Base-by-base conservation (phyloP, 495 filamentous ascomycete genomes). In the Aspergillus indologenus region DNA sequence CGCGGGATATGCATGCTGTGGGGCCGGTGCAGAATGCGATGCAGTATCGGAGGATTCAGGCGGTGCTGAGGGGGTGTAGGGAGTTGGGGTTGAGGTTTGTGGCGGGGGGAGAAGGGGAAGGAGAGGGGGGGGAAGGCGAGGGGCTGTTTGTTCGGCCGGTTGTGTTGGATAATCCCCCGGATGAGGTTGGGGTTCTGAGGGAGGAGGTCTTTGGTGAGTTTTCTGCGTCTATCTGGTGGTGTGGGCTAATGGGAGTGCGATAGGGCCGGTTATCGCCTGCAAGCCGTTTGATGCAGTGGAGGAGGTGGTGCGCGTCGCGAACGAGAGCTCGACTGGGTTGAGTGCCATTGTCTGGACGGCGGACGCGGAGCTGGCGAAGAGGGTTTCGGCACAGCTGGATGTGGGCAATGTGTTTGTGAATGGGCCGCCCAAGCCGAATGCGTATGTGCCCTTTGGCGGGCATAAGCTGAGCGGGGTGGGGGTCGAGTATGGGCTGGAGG, bases 321-420 rank as follows among this genome's bases (percentile, higher is more conserved):
- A 96, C 67, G 84, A 90, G 66, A 91, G 88, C 1, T 87, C 84
- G 0, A 95, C 94, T 62, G 92, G 92, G 1, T 81, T 97, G 17
- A 91, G 90, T 23, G 84, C 84, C 23, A 88, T 91, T 0, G 71
- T 96, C 0, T 96, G 96, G 66, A 95, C 90, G 12, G 78, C 84
- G 65, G 84, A 96, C 65, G 75, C 96, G 53, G 81, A 78, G 53
- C 81, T 83, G 54, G 90, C 87, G 15, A 89, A 95, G n/a, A n/a
- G n/a, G 74, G 79, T 96, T 1, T 90, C 91, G 11, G 74, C 81
- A 52, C 83, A 82, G 56, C 85, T 97, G 54, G 88, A 96, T 71
- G 84, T 90, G 0, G 93, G 93, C 0, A 57, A 19, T 23, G 59
- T 61, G 3, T 66, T 65, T 34, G 65, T 73, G 5, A 64, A 49